Base-by-base conservation (phyloP, 441 rosid genomes). In the Syzygium syzygioides region DNA sequence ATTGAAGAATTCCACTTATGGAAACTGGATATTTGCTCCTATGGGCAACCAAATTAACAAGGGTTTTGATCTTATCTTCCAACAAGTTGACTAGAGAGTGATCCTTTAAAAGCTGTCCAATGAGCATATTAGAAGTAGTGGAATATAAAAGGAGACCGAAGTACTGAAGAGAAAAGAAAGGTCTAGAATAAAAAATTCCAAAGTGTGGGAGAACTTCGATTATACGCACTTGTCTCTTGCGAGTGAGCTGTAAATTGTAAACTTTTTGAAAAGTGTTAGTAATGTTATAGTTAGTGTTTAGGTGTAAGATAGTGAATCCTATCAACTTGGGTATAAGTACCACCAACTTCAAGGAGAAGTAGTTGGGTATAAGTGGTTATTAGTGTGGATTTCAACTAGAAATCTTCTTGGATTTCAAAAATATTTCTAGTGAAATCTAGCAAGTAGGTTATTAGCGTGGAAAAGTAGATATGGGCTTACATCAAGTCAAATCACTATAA, bases 291-390 rank as follows among this genome's bases (percentile, higher is more conserved):
- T 19, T 34, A 0, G 1, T 68, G 14, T 7, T 68, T 5, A 34
- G 14, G 26, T 18, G 26, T 68, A 3, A 5, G 14, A 19, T 68
- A 19, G 12, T 4, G 8, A 18, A 14, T 18, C 25, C 14, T 34
- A 19, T 34, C 0, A 1, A 0, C 3, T 68, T 34, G 0, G 3
- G 26, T 9, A 68, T 68, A 9, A 19, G 48, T 4, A 32, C 0
- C 14, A 2, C 79, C 79, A 1, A 0, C 26, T 9, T 34, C 7
- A 1, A 5, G 79, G 25, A 19, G 23, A 19, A 68, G 7, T 68
- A 30, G 14, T 68, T 34, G 79, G 19, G 79, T 9, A 19, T 19
- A 18, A 68, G 79, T 3, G 34, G 41, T 3, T 66, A 17, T 30
- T 17, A 66, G 0, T 13, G 0, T 18, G 1, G 11, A 34, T 45